A percentile compares a stretch with the other conserved stretches of the same genome.
Conservation (phyloP, 163 green algal genomes). For the Scenedesmus sp. region DNA sequence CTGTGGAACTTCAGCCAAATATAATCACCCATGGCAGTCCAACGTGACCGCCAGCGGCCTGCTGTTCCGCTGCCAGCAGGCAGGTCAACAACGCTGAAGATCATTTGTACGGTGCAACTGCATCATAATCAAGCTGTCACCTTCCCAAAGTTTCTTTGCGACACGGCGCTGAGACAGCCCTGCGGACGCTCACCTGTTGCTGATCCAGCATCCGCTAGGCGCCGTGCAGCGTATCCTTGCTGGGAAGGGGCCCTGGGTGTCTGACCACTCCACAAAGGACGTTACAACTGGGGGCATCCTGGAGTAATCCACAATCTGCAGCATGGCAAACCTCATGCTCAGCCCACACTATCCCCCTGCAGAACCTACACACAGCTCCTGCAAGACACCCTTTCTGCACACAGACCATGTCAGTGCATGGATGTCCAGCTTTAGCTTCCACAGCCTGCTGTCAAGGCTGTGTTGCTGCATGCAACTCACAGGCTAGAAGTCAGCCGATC, state of each 20-base stretch:
- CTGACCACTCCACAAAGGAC: slow-evolving; percentile 27
- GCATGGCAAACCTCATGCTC: background rate
- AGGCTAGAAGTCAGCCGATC: no score
- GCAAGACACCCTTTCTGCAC: background rate
- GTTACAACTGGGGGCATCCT: background rate
- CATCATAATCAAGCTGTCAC: no score
- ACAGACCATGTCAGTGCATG: background rate
- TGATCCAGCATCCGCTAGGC: slow-evolving; percentile 41
- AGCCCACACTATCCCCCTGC: background rate
- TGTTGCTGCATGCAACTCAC: background rate
- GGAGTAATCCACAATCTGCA: slow-evolving; percentile 18
- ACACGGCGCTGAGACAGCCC: no score
- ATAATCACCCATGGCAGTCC: no score
- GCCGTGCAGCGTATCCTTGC: slow-evolving; percentile 23
- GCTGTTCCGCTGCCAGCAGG: no score
- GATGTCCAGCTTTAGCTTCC: background rate
- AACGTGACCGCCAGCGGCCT: no score
- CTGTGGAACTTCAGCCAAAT: no score
- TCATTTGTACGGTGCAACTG: no score
- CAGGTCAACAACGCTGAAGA: no score
- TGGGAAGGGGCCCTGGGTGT: slow-evolving; percentile 33
- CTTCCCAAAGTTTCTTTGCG: no score
- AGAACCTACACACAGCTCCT: background rate
- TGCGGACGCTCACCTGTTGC: slow-evolving; percentile 22
- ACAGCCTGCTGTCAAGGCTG: background rate